A percentile compares a stretch with the other conserved stretches of the same genome.
Evolutionary conservation across 352 stramenopile genomes (phyloP).

Genomic region (Phytophthora lateralis): DNA sequence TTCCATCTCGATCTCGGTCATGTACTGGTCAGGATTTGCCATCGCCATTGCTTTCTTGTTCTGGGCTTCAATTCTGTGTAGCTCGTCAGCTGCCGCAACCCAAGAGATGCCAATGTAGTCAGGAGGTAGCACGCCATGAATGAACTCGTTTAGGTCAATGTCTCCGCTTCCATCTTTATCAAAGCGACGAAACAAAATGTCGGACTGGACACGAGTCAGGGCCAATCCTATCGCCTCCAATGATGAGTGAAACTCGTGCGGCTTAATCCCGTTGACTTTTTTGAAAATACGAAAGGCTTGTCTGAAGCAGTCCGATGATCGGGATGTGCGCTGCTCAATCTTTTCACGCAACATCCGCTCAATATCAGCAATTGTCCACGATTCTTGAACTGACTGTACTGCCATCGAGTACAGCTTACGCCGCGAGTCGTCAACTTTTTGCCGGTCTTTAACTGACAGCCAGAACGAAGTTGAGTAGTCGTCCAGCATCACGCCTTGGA

Average conservation of each 20-base stretch:
- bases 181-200: conserved; percentile 72
- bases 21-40: conserved; percentile 62
- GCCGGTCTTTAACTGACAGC: conserved; percentile 57
- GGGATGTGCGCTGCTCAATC: conserved; percentile 82
- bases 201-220: conserved; percentile 54
- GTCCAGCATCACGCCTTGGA: conserved; percentile 79
- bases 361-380: conserved; percentile 79
- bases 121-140: conserved; percentile 71
- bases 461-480: conserved; percentile 65
- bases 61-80: conserved; percentile 60
- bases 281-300: conserved; percentile 86
- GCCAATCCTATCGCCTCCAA: conserved; percentile 64
- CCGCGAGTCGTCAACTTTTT: conserved; percentile 56
- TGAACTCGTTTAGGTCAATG: conserved; percentile 85
- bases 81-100: conserved; percentile 78
- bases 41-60: conserved; percentile 59
- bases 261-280: conserved; percentile 81
- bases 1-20: conserved; percentile 81
- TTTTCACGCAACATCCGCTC: conserved; percentile 83
- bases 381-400: conserved; percentile 67
- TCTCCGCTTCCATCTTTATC: conserved; percentile 76
- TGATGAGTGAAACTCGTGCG: conserved; percentile 69
- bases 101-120: conserved; percentile 78
- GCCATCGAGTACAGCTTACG: conserved; percentile 64
- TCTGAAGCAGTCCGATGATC: conserved; percentile 79